Conservation (phyloP, 768 basidiomycete species). For the Lepiota brunneoincarnata region DNA sequence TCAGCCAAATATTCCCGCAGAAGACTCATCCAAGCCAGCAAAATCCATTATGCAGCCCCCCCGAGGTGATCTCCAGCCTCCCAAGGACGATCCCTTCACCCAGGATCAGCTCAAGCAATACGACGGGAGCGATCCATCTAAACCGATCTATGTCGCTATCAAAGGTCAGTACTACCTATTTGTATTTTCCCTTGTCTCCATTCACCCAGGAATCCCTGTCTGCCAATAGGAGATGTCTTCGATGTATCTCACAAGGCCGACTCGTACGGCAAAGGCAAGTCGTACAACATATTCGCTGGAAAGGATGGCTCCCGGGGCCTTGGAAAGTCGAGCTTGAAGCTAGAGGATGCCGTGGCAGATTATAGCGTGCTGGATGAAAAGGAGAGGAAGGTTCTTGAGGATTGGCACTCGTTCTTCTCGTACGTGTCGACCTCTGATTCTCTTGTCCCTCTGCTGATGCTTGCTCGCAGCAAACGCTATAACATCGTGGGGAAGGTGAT, state of each 20-base stretch:
- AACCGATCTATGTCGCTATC: slow-evolving; percentile 89
- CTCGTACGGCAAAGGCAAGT: slow-evolving; percentile 81
- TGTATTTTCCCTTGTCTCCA: not conserved
- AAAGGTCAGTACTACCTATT: slow-evolving; percentile 56
- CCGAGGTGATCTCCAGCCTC: slow-evolving; percentile 56
- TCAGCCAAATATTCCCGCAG: slow-evolving; percentile 20
- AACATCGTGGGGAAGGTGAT: slow-evolving; percentile 78
- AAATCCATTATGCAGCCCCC: slow-evolving; percentile 76
- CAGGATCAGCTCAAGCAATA: slow-evolving; percentile 62
- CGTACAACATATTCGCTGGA: slow-evolving; percentile 87
- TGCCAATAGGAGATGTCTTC: slow-evolving; percentile 73
- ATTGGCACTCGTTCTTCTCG: slow-evolving; percentile 88
- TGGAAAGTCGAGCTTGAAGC: slow-evolving; percentile 84
- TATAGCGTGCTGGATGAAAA: slow-evolving; percentile 72
- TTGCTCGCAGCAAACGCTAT: slow-evolving; percentile 68
- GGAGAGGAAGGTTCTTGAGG: slow-evolving; percentile 77
- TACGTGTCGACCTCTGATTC: slow-evolving; percentile 39
- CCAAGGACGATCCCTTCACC: slow-evolving; percentile 79
- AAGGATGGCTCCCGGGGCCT: slow-evolving; percentile 90
- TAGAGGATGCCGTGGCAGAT: slow-evolving; percentile 85
- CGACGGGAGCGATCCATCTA: slow-evolving; percentile 62
- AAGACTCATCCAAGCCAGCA: slow-evolving; percentile 25
- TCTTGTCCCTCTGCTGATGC: not conserved
- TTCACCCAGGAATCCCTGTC: not conserved
- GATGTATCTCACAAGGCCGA: slow-evolving; percentile 85